A percentile compares a stretch with the other conserved stretches of the same genome.
Evolutionary conservation across 2,329 filamentous ascomycete species (phyloP).

Genomic region (Microcyclospora pomicola): DNA sequence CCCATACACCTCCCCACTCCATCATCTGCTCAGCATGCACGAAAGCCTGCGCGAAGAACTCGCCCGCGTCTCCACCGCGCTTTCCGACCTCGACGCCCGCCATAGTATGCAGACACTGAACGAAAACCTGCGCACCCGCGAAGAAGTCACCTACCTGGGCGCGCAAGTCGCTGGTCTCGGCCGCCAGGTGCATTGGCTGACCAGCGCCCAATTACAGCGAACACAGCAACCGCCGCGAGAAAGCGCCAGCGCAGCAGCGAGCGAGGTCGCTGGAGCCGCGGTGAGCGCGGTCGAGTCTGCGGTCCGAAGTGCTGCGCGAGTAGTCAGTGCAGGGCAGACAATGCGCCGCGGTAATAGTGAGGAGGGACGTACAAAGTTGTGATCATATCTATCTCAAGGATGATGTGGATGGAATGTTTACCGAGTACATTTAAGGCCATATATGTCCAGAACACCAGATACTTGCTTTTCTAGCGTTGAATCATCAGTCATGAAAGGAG

Average conservation of each 20-base stretch:
- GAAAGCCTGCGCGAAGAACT: conserved; percentile 48
- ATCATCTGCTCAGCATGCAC: conserved; percentile 47
- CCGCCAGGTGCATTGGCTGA: conserved; percentile 50
- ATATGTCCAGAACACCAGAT: too few species aligned
- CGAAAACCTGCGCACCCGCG: conserved; percentile 46
- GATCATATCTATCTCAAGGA: conserved; percentile 2
- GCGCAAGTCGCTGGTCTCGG: conserved; percentile 45
- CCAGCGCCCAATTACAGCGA: conserved; percentile 41
- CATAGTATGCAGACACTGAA: conserved; percentile 50
- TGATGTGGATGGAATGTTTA: too few species aligned
- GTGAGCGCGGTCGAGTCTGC: conserved; percentile 13
- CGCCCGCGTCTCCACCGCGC: conserved; percentile 37
- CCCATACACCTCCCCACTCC: conserved; percentile 35
- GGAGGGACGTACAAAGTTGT: conserved; percentile 25
- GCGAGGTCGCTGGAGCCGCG: conserved; percentile 15
- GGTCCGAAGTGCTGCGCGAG: conserved; percentile 16
- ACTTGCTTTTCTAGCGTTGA: too few species aligned
- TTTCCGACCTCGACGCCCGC: conserved; percentile 46
- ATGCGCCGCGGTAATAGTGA: conserved; percentile 20
- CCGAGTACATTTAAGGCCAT: too few species aligned
- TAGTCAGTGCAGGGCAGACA: conserved; percentile 9
- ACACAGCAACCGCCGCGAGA: conserved; percentile 6
- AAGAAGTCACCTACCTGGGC: conserved; percentile 48
- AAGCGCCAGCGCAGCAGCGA: conserved; percentile 5
- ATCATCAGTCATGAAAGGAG: too few species aligned